Evolutionary conservation across 345 rosid species (phyloP), one percentile per base, ranked within the genome.

Genomic region (Geranium rotundifolium): DNA sequence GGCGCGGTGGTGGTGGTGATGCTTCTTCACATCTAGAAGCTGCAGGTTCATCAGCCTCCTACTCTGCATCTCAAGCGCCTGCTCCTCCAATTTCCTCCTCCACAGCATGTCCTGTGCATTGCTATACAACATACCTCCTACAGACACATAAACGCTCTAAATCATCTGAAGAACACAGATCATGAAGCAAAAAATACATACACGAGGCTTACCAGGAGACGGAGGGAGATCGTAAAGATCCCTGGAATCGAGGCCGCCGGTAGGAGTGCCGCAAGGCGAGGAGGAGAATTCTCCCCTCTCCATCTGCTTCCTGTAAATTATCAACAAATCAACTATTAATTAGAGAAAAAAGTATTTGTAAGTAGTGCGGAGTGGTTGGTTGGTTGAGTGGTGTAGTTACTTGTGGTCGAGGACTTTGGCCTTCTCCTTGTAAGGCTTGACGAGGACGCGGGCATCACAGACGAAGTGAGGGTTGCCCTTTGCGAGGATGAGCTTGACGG

Each of bases 351-450:
- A 17, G 27, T 16, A 56, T 27, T 55, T 17, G 57, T 1, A 23
- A 58, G n/a, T 19, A 27, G 31, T 27, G 31, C 0, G 2, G 9
- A 7, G 17, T 6, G 15, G 2, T 30, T 14, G 27, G 60, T 17
- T 17, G 29, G 19, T 16, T 16, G 3, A 17, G 60, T 10, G 4
- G 13, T 27, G 16, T 57, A 4, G 9, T 14, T 13, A 6, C 31
- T 58, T 13, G n/a, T 84, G 85, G 79, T 87, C 92, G 29, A 87
- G 92, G 56, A 87, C 85, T 85, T 90, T 87, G 61, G 95, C 97
- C 79, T 90, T 88, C 91, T 90, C 97, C 76, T 85, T 90, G 84
- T 90, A 88, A 72, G 95, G 97, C 81, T 90, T 90, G 67, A 87
- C 97, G 52, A 90, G 87, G 66, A 90, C 95, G 27, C 97, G 75